Percentiles rank a stretch among this genome's conserved stretches.
phyloP scores from a whole-genome alignment of 192 early-diverging fungal genomes.

The Diversispora epigaea region DNA sequence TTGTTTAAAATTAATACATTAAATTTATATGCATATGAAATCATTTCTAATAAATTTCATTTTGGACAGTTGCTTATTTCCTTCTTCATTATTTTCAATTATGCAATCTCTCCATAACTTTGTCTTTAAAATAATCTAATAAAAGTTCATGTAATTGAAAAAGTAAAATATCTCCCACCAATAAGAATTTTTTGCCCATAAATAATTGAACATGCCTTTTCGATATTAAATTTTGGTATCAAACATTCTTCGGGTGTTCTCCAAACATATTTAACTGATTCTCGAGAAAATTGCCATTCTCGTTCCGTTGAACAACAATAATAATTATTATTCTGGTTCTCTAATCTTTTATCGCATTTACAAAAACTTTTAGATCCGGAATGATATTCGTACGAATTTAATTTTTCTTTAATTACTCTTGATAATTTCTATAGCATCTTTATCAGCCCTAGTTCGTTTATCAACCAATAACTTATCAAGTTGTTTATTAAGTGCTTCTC shows the following conservation, averaged over 20 bases:
- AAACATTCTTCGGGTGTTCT: background rate
- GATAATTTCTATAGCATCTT: too few relatives aligned
- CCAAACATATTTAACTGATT: conserved; percentile 16
- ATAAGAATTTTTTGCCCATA: conserved; percentile 34
- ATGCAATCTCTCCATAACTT: conserved; percentile 57
- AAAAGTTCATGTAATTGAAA: conserved; percentile 57
- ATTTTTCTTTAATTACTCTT: too few relatives aligned
- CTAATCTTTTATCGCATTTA: background rate
- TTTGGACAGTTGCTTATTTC: background rate
- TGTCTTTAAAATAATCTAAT: conserved; percentile 54
- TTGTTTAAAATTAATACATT: conserved; percentile 51
- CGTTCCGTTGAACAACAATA: background rate
- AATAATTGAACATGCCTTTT: background rate
- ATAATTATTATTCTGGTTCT: background rate
- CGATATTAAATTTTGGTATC: background rate
- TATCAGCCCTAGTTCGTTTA: too few relatives aligned
- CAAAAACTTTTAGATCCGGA: background rate
- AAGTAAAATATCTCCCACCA: conserved; percentile 52
- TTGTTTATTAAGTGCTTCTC: too few relatives aligned
- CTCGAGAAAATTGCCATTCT: background rate
- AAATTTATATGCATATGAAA: conserved; percentile 36
- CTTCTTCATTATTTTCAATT: conserved; percentile 9
- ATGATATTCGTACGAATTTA: background rate
- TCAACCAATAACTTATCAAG: too few relatives aligned
- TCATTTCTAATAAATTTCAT: conserved; percentile 54